These are phyloP conservation scores for Aspergillus coremiiformis DNA, from an alignment of 495 filamentous ascomycete species.

Conservation along the genomic window DNA sequence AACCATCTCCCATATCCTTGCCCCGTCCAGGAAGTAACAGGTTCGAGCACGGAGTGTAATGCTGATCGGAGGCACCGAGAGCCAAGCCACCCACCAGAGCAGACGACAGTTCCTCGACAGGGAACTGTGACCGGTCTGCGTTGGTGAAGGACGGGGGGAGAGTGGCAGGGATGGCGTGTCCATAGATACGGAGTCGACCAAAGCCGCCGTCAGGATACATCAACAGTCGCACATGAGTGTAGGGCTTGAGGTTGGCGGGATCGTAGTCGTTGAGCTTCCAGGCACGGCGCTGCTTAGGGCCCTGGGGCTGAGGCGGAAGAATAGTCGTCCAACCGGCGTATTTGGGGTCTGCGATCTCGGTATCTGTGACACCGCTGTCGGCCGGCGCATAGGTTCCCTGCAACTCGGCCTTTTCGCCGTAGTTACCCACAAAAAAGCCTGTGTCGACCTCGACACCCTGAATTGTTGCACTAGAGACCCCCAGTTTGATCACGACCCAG, in stretches of 20 bases:
- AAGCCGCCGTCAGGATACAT: slow-evolving; percentile 98
- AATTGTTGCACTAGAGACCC: slow-evolving; percentile 67
- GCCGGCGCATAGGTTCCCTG: slow-evolving; percentile 59
- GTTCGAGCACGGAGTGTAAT: slow-evolving; percentile 79
- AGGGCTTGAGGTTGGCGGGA: slow-evolving; percentile 51
- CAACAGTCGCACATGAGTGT: slow-evolving; percentile 77
- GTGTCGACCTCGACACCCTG: slow-evolving; percentile 83
- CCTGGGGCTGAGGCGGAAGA: slow-evolving; percentile 61
- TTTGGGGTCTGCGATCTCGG: slow-evolving; percentile 52
- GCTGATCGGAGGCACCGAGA: slow-evolving; percentile 71
- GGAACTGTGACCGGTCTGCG: slow-evolving; percentile 12
- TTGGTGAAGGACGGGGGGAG: slow-evolving; percentile 3
- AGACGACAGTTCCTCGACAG: slow-evolving; percentile 75
- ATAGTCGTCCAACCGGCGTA: slow-evolving; percentile 65
- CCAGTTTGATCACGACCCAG: slow-evolving; percentile 76
- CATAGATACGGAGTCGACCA: slow-evolving; percentile 75
- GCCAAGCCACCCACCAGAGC: slow-evolving; percentile 76
- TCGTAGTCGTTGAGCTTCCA: slow-evolving; percentile 57
- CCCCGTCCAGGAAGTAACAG: slow-evolving; percentile 78
- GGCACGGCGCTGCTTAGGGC: slow-evolving; percentile 65
- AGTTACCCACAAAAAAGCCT: slow-evolving; percentile 79
- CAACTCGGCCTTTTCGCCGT: slow-evolving; percentile 75
- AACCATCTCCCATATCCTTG: slow-evolving; percentile 89
- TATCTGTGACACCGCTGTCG: slow-evolving; percentile 48
- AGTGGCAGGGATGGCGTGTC: slow-evolving; percentile 51